Conservation (phyloP, 2,329 filamentous ascomycete genomes). For the Sporothrix inflata region DNA sequence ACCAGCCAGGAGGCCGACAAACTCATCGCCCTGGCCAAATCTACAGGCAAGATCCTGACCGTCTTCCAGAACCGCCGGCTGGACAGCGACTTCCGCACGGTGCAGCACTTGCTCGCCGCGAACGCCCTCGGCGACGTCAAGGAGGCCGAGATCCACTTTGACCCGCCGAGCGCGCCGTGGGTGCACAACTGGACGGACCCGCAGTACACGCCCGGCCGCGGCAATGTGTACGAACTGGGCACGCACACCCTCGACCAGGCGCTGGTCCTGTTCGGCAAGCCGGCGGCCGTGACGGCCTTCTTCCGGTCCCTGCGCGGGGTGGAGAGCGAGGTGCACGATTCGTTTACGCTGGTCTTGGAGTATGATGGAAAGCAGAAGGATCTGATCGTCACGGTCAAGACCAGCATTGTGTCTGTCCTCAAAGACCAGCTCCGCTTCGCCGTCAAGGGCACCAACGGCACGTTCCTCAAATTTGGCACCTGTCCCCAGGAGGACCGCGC, state of each 20-base stretch:
- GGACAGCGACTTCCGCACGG: constrained; percentile 66
- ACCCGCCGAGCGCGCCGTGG: constrained; percentile 52
- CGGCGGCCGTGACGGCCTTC: constrained; percentile 60
- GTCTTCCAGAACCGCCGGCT: constrained; percentile 57
- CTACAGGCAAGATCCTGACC: constrained; percentile 51
- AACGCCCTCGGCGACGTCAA: constrained; percentile 61
- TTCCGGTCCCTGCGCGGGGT: constrained; percentile 55
- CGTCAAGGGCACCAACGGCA: constrained; percentile 63
- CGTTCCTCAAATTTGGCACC: constrained; percentile 45
- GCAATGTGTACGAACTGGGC: constrained; percentile 46
- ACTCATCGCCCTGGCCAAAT: constrained; percentile 53
- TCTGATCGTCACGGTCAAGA: constrained; percentile 61
- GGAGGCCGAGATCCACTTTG: constrained; percentile 69
- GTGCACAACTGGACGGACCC: constrained; percentile 39
- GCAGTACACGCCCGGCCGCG: constrained; percentile 43
- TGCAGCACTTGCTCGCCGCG: constrained; percentile 54
- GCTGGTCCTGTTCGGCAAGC: constrained; percentile 60
- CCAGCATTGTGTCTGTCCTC: constrained; percentile 60
- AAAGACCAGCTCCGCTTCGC: constrained; percentile 63
- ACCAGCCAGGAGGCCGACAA: constrained; percentile 60
- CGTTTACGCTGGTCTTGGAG: constrained; percentile 60
- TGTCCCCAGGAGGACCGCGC: constrained; percentile 44
- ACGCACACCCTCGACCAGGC: constrained; percentile 66
- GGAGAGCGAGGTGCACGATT: constrained; percentile 48
- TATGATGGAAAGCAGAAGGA: constrained; percentile 51